Evolutionary conservation across 1,139 yeast species (phyloP).

Genomic region (Geotrichum candidum): DNA sequence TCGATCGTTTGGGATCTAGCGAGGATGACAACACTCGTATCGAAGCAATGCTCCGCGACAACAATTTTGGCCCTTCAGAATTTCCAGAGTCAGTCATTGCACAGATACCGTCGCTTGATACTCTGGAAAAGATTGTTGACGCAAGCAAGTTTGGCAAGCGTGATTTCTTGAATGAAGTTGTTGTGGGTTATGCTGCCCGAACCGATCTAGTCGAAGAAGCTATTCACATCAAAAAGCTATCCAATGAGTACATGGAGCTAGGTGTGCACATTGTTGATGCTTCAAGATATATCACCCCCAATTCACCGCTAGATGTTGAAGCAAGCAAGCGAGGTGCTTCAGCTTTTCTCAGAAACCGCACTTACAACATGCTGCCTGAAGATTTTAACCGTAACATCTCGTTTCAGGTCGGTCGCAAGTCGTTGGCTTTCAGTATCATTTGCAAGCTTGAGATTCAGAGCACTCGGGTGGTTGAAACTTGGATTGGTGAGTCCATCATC

Average conservation of each 20-base stretch:
- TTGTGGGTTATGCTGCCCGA: conserved; percentile 60
- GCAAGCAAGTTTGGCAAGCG: conserved; percentile 37
- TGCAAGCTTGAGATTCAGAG: conserved; percentile 71
- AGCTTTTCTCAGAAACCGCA: conserved; percentile 77
- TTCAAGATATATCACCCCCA: conserved; percentile 62
- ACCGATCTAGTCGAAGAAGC: conserved; percentile 60
- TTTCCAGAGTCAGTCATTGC: conserved; percentile 50
- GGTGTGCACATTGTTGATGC: conserved; percentile 85
- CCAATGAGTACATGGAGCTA: conserved; percentile 55
- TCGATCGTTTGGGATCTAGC: conserved; percentile 76
- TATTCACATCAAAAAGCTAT: conserved; percentile 58
- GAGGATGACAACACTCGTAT: conserved; percentile 74
- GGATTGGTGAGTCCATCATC: conserved; percentile 68
- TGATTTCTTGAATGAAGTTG: conserved; percentile 55
- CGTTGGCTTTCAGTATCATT: conserved; percentile 68
- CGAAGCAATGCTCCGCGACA: conserved; percentile 85
- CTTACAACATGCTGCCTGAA: conserved; percentile 61
- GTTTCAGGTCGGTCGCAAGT: conserved; percentile 53
- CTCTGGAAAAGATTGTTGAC: conserved; percentile 31
- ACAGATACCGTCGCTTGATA: conserved; percentile 26
- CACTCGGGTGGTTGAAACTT: conserved; percentile 68
- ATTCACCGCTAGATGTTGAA: conserved; percentile 76
- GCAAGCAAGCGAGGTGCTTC: conserved; percentile 86
- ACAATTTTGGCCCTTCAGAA: conserved; percentile 83
- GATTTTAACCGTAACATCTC: conserved; percentile 55